Base-by-base conservation (phyloP, 371 early-diverging fungal species). In the Mucor circinelloides region DNA sequence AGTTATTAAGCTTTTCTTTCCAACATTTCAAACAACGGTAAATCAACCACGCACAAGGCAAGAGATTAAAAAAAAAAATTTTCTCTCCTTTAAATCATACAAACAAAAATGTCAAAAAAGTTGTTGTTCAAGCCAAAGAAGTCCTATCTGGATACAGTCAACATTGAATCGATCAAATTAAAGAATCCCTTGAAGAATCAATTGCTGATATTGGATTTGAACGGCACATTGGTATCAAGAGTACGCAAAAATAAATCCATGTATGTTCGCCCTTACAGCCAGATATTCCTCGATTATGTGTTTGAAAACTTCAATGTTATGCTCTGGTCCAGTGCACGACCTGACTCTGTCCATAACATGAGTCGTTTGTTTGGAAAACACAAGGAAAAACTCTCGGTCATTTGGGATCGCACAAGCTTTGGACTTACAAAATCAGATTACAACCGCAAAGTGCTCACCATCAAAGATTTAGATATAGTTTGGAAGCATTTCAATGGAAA, bases 261-360 rank as follows among this genome's bases (percentile, higher is more conserved):
- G 71, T 81, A 74, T 58, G 63, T 72, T 1, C 85, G 93, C 1
- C 93, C 93, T 0, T 71, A 85, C 63, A 69, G 89, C 23, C 44
- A 68, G 4, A 60, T 71, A 2, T 93, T 93, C 54, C 67, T 92
- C n/a, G 70, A 84, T 17, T 92, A 87, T 66, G 67, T 89, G 1
- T 84, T 91, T 58, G 58, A 60, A 0, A 70, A 86, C 60, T 93
- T 91, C 73, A 72, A 76, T 3, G 92, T 93, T 32, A 89, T 92
- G 90, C 83, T 93, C 6, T 93, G 93, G 93, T 90, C 90, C 28
- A 90, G 91, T 17, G 91, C 93, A 0, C 87, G 83, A 58, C 85
- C 89, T 0, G 71, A 74, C 1, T 90, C 82, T 31, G 90, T 93
- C 2, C 34, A 74, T 6, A 79, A 76, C 27, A 90, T 91, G 90